Evolutionary conservation across 2,329 filamentous ascomycete species (phyloP).

Genomic region (Microdochium paspali): DNA sequence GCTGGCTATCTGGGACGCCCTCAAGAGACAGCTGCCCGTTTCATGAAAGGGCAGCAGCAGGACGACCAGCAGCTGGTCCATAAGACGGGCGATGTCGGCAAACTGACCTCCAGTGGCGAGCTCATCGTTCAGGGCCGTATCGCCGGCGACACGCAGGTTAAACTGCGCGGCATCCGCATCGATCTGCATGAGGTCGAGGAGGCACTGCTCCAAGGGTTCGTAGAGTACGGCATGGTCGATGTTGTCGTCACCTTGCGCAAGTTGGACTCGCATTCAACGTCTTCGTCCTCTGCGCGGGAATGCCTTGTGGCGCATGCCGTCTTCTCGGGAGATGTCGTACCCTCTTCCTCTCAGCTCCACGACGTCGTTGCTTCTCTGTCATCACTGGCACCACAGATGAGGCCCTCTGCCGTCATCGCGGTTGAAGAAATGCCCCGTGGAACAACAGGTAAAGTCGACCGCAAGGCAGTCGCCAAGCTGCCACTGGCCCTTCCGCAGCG

Average conservation of each 20-base stretch:
- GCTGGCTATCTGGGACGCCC: constrained; percentile 26
- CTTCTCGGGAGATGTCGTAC: constrained; percentile 12
- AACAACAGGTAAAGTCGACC: constrained; percentile 20
- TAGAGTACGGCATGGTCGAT: constrained; percentile 2
- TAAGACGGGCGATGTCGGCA: constrained; percentile 3
- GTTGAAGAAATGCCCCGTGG: constrained; percentile 18
- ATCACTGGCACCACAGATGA: constrained; percentile 25
- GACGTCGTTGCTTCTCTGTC: no score
- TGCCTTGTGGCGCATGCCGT: constrained; percentile 7
- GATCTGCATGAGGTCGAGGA: background rate
- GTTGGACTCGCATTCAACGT: background rate
- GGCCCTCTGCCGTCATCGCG: constrained; percentile 14
- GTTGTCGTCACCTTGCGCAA: constrained; percentile 3
- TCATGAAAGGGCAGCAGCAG: no score
- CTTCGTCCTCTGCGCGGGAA: no score
- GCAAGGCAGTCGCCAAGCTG: constrained; percentile 11
- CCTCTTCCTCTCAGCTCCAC: constrained; percentile 7
- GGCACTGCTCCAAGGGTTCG: constrained; percentile 2
- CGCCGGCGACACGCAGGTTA: constrained; percentile 1
- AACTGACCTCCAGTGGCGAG: background rate
- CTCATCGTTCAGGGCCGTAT: constrained; percentile 5
- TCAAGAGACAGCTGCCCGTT: constrained; percentile 7
- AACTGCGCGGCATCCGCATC: background rate
- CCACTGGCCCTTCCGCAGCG: background rate
- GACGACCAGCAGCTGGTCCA: background rate